Evolutionary conservation across 108 stramenopile species (phyloP).

Genomic region (Skeletonema tropicum): DNA sequence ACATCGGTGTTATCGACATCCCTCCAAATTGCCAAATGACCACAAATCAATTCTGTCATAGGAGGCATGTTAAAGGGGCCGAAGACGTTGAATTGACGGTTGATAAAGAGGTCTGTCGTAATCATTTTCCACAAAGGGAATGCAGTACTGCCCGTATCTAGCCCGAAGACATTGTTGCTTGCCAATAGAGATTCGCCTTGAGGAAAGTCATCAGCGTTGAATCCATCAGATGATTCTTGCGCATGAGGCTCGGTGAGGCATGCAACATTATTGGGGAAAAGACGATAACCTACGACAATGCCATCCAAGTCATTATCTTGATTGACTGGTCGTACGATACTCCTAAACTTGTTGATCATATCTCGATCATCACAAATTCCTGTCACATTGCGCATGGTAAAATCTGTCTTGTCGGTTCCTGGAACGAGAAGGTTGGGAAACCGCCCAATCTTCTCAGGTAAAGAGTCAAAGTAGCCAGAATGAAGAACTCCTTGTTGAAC

Average conservation of each 20-base stretch:
- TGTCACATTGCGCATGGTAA: slow-evolving; percentile 24
- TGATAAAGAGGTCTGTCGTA: slow-evolving; percentile 33
- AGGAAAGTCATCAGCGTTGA: slow-evolving; percentile 25
- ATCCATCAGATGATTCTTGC: slow-evolving; percentile 6
- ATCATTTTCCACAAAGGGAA: slow-evolving; percentile 36
- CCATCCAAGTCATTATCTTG: slow-evolving; percentile 31
- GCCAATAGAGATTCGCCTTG: slow-evolving; percentile 21
- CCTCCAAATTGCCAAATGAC: slow-evolving; percentile 37
- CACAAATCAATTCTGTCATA: slow-evolving; percentile 25
- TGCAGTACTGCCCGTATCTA: slow-evolving; percentile 21
- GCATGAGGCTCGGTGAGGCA: slow-evolving; percentile 32
- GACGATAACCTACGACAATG: slow-evolving; percentile 42
- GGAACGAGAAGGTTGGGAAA: slow-evolving; percentile 13
- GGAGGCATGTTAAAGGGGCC: slow-evolving; percentile 33
- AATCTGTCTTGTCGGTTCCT: slow-evolving; percentile 8
- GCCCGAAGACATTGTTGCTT: slow-evolving; percentile 17
- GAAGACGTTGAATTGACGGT: slow-evolving; percentile 33
- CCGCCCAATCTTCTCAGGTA: slow-evolving; percentile 30
- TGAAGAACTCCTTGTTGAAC: slow-evolving; percentile 39
- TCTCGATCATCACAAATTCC: slow-evolving; percentile 36
- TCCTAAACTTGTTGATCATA: slow-evolving; percentile 6
- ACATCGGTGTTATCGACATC: not conserved
- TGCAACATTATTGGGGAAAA: slow-evolving; percentile 35
- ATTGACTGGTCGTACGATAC: slow-evolving; percentile 38
- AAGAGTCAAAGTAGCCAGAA: slow-evolving; percentile 28